Evolutionary conservation across 2,329 filamentous ascomycete species (phyloP).

Genomic region (Aspergillus sp.): DNA sequence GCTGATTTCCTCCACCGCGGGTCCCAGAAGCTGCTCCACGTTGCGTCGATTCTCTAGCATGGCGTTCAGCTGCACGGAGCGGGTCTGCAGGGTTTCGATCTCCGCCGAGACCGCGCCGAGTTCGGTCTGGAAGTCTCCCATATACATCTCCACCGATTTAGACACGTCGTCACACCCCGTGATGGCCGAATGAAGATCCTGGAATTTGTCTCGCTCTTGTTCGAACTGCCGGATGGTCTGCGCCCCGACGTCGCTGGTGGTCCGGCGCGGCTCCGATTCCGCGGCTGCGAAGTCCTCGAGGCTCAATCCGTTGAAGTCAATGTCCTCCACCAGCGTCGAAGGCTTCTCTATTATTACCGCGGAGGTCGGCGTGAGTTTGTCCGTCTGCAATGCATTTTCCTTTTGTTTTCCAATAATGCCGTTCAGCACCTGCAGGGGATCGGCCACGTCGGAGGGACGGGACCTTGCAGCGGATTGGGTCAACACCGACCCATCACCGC

Average conservation of each 20-base stretch:
- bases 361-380: slow-evolving; percentile 8
- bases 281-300: slow-evolving; percentile 66
- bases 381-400: slow-evolving; percentile 12
- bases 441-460: slow-evolving; percentile 57
- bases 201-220: slow-evolving; percentile 77
- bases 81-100: slow-evolving; percentile 87
- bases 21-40: slow-evolving; percentile 83
- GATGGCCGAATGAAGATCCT: slow-evolving; percentile 89
- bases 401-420: slow-evolving; percentile 52
- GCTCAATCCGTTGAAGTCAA: slow-evolving; percentile 77
- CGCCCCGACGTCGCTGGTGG: slow-evolving; percentile 41
- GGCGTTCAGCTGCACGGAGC: slow-evolving; percentile 78
- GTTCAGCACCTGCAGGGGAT: slow-evolving; percentile 71
- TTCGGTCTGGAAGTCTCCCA: slow-evolving; percentile 91
- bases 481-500: slow-evolving; percentile 67
- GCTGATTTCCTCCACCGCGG: slow-evolving; percentile 87
- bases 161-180: slow-evolving; percentile 87
- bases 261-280: slow-evolving; percentile 29
- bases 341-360: slow-evolving; percentile 29
- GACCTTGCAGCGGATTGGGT: slow-evolving; percentile 56
- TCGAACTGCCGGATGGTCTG: slow-evolving; percentile 76
- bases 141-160: slow-evolving; percentile 86
- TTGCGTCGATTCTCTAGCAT: slow-evolving; percentile 85
- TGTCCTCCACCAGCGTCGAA: slow-evolving; percentile 57
- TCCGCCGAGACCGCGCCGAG: slow-evolving; percentile 89